Percentiles rank a stretch among this genome's conserved stretches.
These are phyloP conservation scores for Beauveria caledonica DNA, from an alignment of 2,329 filamentous ascomycete species.

Conservation along the genomic window DNA sequence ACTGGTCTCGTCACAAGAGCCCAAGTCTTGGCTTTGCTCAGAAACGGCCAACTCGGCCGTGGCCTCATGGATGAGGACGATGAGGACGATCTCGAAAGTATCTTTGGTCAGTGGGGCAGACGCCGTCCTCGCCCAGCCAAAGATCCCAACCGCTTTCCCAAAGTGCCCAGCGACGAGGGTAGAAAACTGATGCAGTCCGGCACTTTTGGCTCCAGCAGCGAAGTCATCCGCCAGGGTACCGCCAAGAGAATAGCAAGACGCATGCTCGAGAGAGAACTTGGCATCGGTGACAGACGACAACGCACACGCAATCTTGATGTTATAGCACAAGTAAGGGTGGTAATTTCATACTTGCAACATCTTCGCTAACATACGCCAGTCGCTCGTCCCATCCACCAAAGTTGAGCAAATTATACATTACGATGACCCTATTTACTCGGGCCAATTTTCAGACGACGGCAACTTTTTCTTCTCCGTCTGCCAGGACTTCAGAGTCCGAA, in stretches of 20 bases:
- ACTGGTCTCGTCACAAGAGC: slow-evolving; percentile 25
- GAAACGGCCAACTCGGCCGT: slow-evolving; percentile 29
- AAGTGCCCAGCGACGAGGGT: slow-evolving; percentile 73
- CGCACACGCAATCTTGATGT: slow-evolving; percentile 54
- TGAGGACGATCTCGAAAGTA: slow-evolving; percentile 25
- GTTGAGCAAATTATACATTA: slow-evolving; percentile 87
- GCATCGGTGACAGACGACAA: slow-evolving; percentile 52
- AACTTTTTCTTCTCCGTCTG: slow-evolving; percentile 94
- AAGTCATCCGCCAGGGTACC: slow-evolving; percentile 41
- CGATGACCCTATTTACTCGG: slow-evolving; percentile 79
- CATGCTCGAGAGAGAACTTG: slow-evolving; percentile 75
- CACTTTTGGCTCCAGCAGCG: slow-evolving; percentile 63
- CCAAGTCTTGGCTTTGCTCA: slow-evolving; percentile 34
- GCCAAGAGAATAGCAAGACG: slow-evolving; percentile 54
- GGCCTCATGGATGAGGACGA: slow-evolving; percentile 29
- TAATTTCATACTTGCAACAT: background rate
- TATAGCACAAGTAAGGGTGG: slow-evolving; percentile 54
- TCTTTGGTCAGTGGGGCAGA: slow-evolving; percentile 33
- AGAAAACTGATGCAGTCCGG: slow-evolving; percentile 73
- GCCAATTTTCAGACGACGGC: slow-evolving; percentile 93
- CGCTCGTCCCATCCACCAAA: slow-evolving; percentile 66
- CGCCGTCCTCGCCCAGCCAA: slow-evolving; percentile 32
- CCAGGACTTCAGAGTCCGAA: slow-evolving; percentile 87
- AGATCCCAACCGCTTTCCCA: slow-evolving; percentile 63
- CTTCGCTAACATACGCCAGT: slow-evolving; percentile 32